Evolutionary conservation across 116 monocot genomes (phyloP).

Genomic region (Trichopus zeylanicus): DNA sequence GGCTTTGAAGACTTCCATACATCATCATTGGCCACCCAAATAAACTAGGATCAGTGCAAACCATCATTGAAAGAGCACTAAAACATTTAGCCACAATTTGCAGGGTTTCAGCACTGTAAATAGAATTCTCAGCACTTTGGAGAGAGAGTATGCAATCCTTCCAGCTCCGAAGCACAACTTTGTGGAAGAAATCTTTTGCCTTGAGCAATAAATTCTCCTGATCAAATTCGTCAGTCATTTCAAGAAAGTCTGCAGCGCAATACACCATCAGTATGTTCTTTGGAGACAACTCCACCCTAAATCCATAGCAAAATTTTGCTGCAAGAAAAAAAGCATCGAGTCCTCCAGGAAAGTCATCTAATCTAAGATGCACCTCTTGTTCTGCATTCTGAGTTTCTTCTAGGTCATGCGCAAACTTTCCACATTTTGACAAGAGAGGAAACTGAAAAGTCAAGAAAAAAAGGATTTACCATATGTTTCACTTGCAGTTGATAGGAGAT

Average conservation of each 20-base stretch:
- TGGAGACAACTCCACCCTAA: conserved; percentile 20
- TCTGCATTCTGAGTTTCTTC: conserved; percentile 11
- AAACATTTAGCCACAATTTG: conserved; percentile 33
- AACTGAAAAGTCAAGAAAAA: conserved; percentile 27
- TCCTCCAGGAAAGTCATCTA: conserved; percentile 40
- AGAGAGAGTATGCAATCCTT: conserved; percentile 39
- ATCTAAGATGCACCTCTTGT: conserved; percentile 7
- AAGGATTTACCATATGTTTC: no score
- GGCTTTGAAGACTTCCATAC: conserved; percentile 43
- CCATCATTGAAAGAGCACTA: conserved; percentile 31
- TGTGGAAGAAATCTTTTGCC: conserved; percentile 28
- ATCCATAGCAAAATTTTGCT: conserved; percentile 44
- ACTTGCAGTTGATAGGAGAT: no score
- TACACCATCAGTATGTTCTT: conserved; percentile 26
- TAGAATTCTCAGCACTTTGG: conserved; percentile 15
- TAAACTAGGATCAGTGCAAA: conserved; percentile 38
- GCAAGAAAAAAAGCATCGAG: conserved; percentile 35
- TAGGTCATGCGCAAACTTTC: conserved; percentile 26
- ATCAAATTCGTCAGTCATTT: conserved; percentile 44
- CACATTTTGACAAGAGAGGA: conserved; percentile 52
- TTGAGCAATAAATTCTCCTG: conserved; percentile 25
- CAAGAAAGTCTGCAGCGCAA: conserved; percentile 35
- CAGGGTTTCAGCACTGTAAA: conserved; percentile 17
- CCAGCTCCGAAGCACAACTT: conserved; percentile 29
- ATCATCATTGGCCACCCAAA: conserved; percentile 47